Conservation (phyloP, 192 early-diverging fungal genomes). For the Chytriomyces sp. region DNA sequence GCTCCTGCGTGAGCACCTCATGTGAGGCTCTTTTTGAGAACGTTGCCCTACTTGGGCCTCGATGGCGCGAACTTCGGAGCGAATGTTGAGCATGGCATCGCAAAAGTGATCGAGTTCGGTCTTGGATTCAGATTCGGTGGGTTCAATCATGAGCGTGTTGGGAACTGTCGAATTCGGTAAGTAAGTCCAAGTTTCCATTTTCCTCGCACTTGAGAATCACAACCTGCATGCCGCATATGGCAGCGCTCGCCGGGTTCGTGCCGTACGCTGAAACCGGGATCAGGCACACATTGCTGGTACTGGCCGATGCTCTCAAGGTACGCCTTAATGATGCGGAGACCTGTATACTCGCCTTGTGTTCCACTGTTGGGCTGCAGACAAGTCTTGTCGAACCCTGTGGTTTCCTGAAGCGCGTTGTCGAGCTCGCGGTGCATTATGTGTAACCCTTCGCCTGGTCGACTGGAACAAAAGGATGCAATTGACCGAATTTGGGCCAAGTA, state of each 20-base stretch:
- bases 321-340: constrained; percentile 89
- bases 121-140: constrained; percentile 94
- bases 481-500: constrained; percentile 96
- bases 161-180: constrained; percentile 59
- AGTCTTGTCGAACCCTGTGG: constrained; percentile 92
- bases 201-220: constrained; percentile 90
- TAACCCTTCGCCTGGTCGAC: constrained; percentile 93
- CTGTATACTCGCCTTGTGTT: constrained; percentile 98
- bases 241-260: constrained; percentile 98
- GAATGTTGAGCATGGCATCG: constrained; percentile 97
- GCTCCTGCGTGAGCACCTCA: constrained; percentile 71
- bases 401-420: constrained; percentile 82
- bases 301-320: constrained; percentile 87
- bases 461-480: constrained; percentile 95
- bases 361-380: constrained; percentile 98
- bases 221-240: constrained; percentile 94
- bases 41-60: constrained; percentile 85
- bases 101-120: constrained; percentile 96
- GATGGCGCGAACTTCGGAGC: constrained; percentile 86
- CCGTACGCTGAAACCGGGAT: constrained; percentile 99
- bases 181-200: constrained; percentile 91
- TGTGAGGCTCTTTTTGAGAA: constrained; percentile 90
- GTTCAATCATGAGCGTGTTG: constrained; percentile 99
- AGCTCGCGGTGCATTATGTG: constrained; percentile 85
- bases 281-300: constrained; percentile 80